Conservation (phyloP, 2,329 filamentous ascomycete species). For the Alternaria panax region DNA sequence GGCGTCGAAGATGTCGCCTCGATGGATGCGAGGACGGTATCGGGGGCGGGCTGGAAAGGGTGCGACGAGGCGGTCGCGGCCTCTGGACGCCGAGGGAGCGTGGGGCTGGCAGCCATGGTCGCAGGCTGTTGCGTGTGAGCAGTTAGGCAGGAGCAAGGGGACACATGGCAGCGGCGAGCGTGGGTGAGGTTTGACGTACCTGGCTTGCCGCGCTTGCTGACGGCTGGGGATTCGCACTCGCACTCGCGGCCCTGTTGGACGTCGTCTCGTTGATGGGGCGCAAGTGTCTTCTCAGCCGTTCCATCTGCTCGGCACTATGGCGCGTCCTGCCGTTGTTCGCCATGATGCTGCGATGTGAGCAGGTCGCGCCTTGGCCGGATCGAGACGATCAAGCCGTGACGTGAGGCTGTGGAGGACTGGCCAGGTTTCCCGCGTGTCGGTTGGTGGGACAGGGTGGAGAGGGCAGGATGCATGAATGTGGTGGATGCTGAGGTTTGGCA, state of each 20-base stretch:
- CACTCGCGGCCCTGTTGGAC: too few relatives aligned
- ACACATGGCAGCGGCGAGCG: neutral
- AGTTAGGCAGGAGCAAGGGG: neutral
- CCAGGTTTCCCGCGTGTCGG: neutral
- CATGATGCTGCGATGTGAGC: slow-evolving; percentile 7
- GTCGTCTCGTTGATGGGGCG: slow-evolving; percentile 14
- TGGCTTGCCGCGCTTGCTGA: slow-evolving; percentile 13
- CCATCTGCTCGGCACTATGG: neutral
- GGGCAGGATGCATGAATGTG: neutral
- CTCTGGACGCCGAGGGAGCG: slow-evolving; percentile 4
- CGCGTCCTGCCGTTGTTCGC: neutral
- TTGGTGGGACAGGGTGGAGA: neutral
- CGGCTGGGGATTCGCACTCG: neutral
- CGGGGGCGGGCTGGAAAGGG: neutral
- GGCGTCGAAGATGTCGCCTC: neutral
- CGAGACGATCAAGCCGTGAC: neutral
- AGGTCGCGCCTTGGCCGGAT: neutral
- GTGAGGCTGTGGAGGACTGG: neutral
- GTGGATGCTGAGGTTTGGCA: neutral
- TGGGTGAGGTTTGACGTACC: slow-evolving; percentile 14
- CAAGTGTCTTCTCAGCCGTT: slow-evolving; percentile 1
- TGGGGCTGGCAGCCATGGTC: slow-evolving; percentile 6
- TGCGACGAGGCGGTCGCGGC: neutral
- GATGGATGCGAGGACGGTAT: neutral
- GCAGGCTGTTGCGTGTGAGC: slow-evolving; percentile 16